Evolutionary conservation across 2,329 filamentous ascomycete species (phyloP), one percentile per base, ranked within the genome.

Genomic region (Neofusicoccum laricinum): DNA sequence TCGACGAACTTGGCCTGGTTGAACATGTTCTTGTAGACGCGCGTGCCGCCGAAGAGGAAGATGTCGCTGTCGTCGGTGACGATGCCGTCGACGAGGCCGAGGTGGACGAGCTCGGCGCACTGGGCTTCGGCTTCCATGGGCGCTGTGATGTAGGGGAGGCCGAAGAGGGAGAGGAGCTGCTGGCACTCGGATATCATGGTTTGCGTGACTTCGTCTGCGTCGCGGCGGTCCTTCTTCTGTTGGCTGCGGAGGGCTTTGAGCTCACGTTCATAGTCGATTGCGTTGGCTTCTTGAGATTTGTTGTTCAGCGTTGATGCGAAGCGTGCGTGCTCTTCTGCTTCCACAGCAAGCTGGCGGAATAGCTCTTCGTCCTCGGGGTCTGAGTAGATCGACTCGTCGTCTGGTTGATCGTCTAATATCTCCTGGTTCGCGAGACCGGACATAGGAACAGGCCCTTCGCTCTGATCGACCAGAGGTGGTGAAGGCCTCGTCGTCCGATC

Each of bases 21-120:
- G 83, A 99, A 99, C 93, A 99, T 96, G 81, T 99, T 99, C 77
- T 99, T 99, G 83, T 99, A 99, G 21, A 99, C 90, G 17, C 94
- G 85, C 0, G 93, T 99, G 41, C 95, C 96, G 17, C 95, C 96
- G 76, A 99, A 99, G 0, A 99, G 85, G 72, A 99, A 99, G 0
- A 90, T 96, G 80, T 99, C 95, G 2, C 91, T 96, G 75, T 99
- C 95, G 72, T 99, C 95, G 0, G 96, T 99, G 34, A 99, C 93
- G 67, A 99, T 97, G 12, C 96, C 95, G 74, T 99, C 96, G 8
- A 99, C 96, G 0, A 98, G 86, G 0, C 92, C 92, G 0, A 98
- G 82, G 0, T 80, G 80, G 0, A 99, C 93, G 3, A 99, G 86
- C 77, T 97, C 91, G 0, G 95, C 95, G 72, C 95, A 99, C 75